Percentiles rank a stretch among this genome's conserved stretches.
Conservation (phyloP, 2,329 filamentous ascomycete genomes). For the Exserohilum rostratum region DNA sequence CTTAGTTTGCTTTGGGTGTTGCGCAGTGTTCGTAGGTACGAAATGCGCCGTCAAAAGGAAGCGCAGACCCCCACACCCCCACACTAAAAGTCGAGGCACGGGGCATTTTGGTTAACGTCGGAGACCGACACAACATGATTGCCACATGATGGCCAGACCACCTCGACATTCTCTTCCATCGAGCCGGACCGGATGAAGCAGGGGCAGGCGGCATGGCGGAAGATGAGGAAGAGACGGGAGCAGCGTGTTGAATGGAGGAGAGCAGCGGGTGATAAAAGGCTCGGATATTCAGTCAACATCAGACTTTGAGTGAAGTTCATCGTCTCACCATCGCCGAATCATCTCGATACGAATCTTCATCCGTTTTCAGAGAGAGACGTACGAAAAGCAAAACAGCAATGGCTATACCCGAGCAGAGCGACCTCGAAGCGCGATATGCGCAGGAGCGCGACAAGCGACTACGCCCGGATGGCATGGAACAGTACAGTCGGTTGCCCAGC, state of each 20-base stretch:
- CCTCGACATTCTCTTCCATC: too few species aligned
- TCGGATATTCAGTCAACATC: not conserved
- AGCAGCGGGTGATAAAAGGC: conserved; percentile 1
- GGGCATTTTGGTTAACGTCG: conserved; percentile 3
- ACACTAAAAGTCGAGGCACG: not conserved
- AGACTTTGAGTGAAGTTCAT: not conserved
- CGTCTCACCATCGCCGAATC: not conserved
- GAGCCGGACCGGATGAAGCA: not conserved
- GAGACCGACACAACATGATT: conserved; percentile 2
- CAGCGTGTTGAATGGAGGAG: not conserved
- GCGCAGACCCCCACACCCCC: not conserved
- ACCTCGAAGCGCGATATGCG: conserved; percentile 4
- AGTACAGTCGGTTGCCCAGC: conserved; percentile 4
- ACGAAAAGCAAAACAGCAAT: not conserved
- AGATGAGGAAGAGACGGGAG: not conserved
- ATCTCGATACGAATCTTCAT: not conserved
- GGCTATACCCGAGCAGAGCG: not conserved
- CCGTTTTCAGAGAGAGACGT: not conserved
- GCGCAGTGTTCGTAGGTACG: not conserved
- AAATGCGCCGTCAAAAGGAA: conserved; percentile 7
- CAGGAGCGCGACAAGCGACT: conserved; percentile 9
- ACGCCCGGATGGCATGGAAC: conserved; percentile 3
- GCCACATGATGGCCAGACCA: not conserved
- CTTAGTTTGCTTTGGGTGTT: too few species aligned
- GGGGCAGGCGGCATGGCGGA: not conserved